A percentile compares a stretch with the other conserved stretches of the same genome.
phyloP scores from a whole-genome alignment of 2,329 filamentous ascomycete species.

The Annulohypoxylon truncatum region DNA sequence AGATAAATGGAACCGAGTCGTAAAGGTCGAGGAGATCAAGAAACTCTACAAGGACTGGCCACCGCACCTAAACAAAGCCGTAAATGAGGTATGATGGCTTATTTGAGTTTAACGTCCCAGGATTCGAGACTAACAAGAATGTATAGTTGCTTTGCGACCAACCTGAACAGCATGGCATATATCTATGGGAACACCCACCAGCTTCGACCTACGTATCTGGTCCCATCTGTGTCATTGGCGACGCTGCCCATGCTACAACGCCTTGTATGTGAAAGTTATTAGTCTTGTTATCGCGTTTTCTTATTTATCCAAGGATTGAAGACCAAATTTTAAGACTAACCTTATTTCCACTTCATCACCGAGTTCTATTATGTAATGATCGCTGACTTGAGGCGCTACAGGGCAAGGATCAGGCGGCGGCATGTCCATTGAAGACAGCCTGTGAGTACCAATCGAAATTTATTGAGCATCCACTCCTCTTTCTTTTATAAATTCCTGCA shows the following conservation, averaged over 20 bases:
- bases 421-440: slow-evolving; percentile 43
- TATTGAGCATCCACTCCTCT: neutral
- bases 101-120: no score
- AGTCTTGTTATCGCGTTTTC: neutral
- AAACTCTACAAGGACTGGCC: slow-evolving; percentile 39
- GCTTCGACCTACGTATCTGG: slow-evolving; percentile 40
- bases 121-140: neutral
- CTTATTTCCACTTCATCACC: neutral
- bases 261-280: slow-evolving; percentile 24
- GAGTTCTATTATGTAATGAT: no score
- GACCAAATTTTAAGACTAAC: no score
- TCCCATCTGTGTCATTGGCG: slow-evolving; percentile 36
- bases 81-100: slow-evolving; percentile 37
- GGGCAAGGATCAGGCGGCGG: slow-evolving; percentile 40
- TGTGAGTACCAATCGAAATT: slow-evolving; percentile 3
- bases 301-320: neutral
- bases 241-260: slow-evolving; percentile 39
- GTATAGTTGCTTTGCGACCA: slow-evolving; percentile 40
- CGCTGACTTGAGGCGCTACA: neutral
- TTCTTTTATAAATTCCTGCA: neutral
- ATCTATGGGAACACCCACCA: slow-evolving; percentile 44
- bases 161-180: slow-evolving; percentile 37
- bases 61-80: slow-evolving; percentile 36
- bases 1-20: slow-evolving; percentile 37
- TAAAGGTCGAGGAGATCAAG: slow-evolving; percentile 38